Conservation (phyloP, 208 protist genomes). For the Wallacemonas sp. region DNA sequence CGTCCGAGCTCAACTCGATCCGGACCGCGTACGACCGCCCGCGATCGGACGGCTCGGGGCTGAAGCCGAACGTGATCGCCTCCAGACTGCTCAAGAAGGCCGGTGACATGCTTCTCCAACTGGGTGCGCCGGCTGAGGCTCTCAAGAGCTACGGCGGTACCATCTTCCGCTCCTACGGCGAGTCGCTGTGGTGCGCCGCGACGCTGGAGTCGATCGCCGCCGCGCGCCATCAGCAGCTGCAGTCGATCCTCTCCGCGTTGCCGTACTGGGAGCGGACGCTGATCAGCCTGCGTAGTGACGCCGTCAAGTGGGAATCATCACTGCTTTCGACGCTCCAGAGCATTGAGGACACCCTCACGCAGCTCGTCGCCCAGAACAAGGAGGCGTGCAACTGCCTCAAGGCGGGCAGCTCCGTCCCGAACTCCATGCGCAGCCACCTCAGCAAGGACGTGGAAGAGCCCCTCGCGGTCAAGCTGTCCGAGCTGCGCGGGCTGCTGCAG, state of each 20-base stretch:
- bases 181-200: conserved; percentile 74
- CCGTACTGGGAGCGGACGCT: conserved; percentile 37
- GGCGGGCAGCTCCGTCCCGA: conserved; percentile 31
- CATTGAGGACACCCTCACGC: conserved; percentile 21
- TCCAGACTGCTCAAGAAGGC: conserved; percentile 58
- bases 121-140: conserved; percentile 62
- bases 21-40: conserved; percentile 18
- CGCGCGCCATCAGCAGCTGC: conserved; percentile 64
- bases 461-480: conserved; percentile 25
- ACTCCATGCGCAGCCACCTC: conserved; percentile 57
- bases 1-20: conserved; percentile 31
- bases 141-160: conserved; percentile 62
- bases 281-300: conserved; percentile 58
- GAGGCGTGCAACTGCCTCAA: conserved; percentile 29
- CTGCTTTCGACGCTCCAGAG: conserved; percentile 23
- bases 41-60: conserved; percentile 14
- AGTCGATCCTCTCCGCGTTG: conserved; percentile 31
- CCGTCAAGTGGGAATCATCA: conserved; percentile 16
- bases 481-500: conserved; percentile 30
- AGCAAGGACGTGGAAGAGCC: conserved; percentile 42
- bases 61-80: conserved; percentile 24
- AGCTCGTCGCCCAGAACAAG: conserved; percentile 29
- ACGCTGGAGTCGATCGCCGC: conserved; percentile 83
- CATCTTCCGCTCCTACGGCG: conserved; percentile 49
- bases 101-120: conserved; percentile 64